Evolutionary conservation across 2,329 filamentous ascomycete genomes (phyloP).

Genomic region (Fusarium oligoseptatum): DNA sequence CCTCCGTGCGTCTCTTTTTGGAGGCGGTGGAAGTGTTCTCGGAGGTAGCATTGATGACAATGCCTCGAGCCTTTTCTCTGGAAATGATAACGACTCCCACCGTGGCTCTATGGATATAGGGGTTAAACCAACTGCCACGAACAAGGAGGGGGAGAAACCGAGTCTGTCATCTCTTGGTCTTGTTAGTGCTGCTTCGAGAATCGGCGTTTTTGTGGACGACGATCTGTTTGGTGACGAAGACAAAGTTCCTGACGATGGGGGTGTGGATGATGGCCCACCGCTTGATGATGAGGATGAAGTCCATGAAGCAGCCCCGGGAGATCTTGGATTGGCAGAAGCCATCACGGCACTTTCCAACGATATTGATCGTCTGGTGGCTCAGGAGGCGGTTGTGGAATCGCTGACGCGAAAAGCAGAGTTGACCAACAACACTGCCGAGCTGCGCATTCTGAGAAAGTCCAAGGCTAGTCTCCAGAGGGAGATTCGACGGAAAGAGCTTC

Average conservation of each 20-base stretch:
- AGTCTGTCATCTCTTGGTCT: slow-evolving; percentile 93
- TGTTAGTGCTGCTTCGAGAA: slow-evolving; percentile 86
- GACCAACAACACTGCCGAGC: slow-evolving; percentile 94
- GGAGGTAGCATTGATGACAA: slow-evolving; percentile 48
- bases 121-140: slow-evolving; percentile 45
- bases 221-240: slow-evolving; percentile 93
- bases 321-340: slow-evolving; percentile 92
- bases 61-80: slow-evolving; percentile 64
- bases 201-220: slow-evolving; percentile 93
- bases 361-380: slow-evolving; percentile 87
- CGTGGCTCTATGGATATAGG: slow-evolving; percentile 72
- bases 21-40: slow-evolving; percentile 36
- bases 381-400: slow-evolving; percentile 92
- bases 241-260: slow-evolving; percentile 86
- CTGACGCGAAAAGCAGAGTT: slow-evolving; percentile 94
- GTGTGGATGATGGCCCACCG: slow-evolving; percentile 69
- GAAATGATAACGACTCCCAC: slow-evolving; percentile 70
- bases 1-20: slow-evolving; percentile 75
- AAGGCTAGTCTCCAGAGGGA: slow-evolving; percentile 94
- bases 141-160: slow-evolving; percentile 74
- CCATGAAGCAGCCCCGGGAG: slow-evolving; percentile 93
- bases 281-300: slow-evolving; percentile 82
- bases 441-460: slow-evolving; percentile 92
- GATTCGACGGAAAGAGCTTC: slow-evolving; percentile 92
- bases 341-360: slow-evolving; percentile 90